Base-by-base conservation (phyloP, 1,284 basidiomycete species). In the Ustilago tritici region DNA sequence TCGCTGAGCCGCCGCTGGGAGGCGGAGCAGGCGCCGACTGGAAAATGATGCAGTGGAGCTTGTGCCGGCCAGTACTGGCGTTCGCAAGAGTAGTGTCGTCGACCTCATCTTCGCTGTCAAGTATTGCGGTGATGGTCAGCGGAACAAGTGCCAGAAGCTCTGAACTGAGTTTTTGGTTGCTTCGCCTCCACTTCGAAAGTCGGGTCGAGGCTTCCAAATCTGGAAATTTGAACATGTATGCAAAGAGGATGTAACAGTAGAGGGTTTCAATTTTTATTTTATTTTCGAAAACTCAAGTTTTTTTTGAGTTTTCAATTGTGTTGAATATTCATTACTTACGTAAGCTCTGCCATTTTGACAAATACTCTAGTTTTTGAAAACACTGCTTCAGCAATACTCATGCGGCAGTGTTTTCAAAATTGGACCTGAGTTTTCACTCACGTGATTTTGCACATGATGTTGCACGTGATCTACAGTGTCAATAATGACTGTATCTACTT, bases 141-240 rank as follows among this genome's bases (percentile, higher is more conserved):
- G 23, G 49, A 54, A 28, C 36, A 34, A 43, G 40, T 4, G 23
- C 9, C 9, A 0, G 46, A n/a, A n/a, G 40, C 31, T 31, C 31
- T 46, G 31, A 32, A 28, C 56, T 40, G 56, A 34, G 53, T 34
- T 31, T 50, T 46, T 7, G 6, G n/a, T 9, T 19, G 15, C 34
- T 15, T 41, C 34, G 19, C 56, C 56, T 58, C 56, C 56, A 58
- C 56, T 49, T 58, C 56, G 56, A 46, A 38, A 58, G 46, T 58
- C 56, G 56, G 56, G 34, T 31, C 31, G 49, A 50, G n/a, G 23
- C n/a, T 49, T 49, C 47, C 40, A 28, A 31, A 41, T 28, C 31
- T 56, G 23, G 23, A 28, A 28, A 28, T 3, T 28, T 28, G 23
- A 28, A 28, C 3, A 28, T 28, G 23, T 28, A 28, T 3, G 23